Percentiles rank a stretch among this genome's conserved stretches.
These are phyloP conservation scores for Hemisphaericaspora xylofermentans DNA, from an alignment of 1,139 yeast species.

Conservation along the genomic window DNA sequence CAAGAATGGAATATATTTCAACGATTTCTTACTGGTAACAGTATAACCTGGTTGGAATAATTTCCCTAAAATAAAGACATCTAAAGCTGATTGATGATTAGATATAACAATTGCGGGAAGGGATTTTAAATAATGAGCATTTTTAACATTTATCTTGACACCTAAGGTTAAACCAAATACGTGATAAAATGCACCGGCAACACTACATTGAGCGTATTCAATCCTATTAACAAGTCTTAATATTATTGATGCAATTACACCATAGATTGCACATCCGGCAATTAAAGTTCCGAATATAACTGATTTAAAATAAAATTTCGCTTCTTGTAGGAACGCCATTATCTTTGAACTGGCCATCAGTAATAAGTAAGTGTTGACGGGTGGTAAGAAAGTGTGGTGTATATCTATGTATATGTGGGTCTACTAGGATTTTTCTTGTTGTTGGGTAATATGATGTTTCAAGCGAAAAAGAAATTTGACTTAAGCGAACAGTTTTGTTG, in stretches of 20 bases:
- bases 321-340: not conserved
- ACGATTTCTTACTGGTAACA: slow-evolving; percentile 86
- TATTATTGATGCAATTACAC: slow-evolving; percentile 71
- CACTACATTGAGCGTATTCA: slow-evolving; percentile 83
- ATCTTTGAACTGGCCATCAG: not conserved
- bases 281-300: slow-evolving; percentile 52
- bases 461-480: too few species aligned
- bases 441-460: too few species aligned
- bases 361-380: not conserved
- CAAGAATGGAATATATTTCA: slow-evolving; percentile 83
- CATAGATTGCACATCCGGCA: slow-evolving; percentile 66
- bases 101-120: slow-evolving; percentile 83
- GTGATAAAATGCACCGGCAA: slow-evolving; percentile 78
- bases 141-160: slow-evolving; percentile 63
- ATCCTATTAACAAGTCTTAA: slow-evolving; percentile 71
- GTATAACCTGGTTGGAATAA: slow-evolving; percentile 87
- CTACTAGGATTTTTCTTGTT: too few species aligned
- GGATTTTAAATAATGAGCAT: slow-evolving; percentile 47
- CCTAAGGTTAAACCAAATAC: slow-evolving; percentile 63
- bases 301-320: slow-evolving; percentile 56
- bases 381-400: not conserved
- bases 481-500: too few species aligned
- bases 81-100: slow-evolving; percentile 91
- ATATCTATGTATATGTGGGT: too few species aligned
- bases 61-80: slow-evolving; percentile 74